Base-by-base conservation (phyloP, 139 green algal genomes). In the Tetraselmis striata region DNA sequence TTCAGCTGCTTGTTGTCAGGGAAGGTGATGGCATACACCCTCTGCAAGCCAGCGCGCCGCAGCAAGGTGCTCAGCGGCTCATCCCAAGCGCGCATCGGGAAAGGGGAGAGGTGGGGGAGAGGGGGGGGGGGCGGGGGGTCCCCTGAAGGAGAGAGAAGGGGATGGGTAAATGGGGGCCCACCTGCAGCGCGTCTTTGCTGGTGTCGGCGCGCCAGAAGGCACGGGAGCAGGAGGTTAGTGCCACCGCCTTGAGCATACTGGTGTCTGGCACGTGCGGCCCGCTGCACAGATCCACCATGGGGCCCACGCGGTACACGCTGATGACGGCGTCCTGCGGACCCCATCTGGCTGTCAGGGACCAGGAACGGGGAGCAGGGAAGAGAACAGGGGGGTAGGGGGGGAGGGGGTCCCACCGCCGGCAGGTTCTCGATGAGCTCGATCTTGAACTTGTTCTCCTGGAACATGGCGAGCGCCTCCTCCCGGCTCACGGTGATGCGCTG, bases 371-470 rank as follows among this genome's bases (percentile, higher is more conserved):
- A n/a, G n/a, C n/a, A n/a, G n/a, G n/a, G n/a, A n/a, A n/a, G n/a
- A n/a, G n/a, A n/a, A n/a, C n/a, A n/a, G n/a, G n/a, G n/a, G n/a
- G n/a, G n/a, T n/a, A n/a, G n/a, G n/a, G n/a, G n/a, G n/a, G n/a
- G n/a, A n/a, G n/a, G 45, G 18, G 45, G 45, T 18, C 45, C 45
- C 18, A 67, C 45, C 1, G 88, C 83, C 0, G 95, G 90, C 32
- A 99, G 91, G 29, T 90, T 90, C 1, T 83, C 79, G 86, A 99
- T 98, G 84, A 99, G 96, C 90, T 99, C 97, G 29, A 97, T 85
- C 91, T 99, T 99, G 92, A 99, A 99, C 84, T 97, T 95, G 92
- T 99, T 99, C 84, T 98, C 95, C 80, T 94, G 74, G 82, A 99
- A 99, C 95, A 99, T 99, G 74, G 87, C 80, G 45, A 98, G 89